Base-by-base conservation (phyloP, 352 stramenopile genomes). In the Elongisporangium prolatum region DNA sequence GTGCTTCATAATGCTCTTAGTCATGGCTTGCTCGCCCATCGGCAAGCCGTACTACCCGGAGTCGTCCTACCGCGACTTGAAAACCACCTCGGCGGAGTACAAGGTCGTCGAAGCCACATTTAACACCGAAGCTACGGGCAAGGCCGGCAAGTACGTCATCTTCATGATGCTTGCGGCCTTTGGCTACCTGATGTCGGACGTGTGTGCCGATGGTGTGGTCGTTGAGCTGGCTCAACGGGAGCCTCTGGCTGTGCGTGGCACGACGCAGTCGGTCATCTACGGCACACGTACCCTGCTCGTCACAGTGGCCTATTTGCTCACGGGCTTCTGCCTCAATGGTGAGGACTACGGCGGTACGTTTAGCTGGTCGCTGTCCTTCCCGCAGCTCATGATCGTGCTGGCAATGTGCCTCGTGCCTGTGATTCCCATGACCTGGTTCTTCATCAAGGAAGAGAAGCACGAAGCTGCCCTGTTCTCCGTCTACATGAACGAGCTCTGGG, bases 191-290 rank as follows among this genome's bases (percentile, higher is more conserved):
- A 71, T 77, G n/a, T 64, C 75, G 1, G 75, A 81, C 21, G 74
- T 82, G 37, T 75, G 68, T 17, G 68, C 74, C 2, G 75, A 85
- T 49, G 77, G 60, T 64, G 67, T 84, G 16, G 72, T 85, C 11
- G 74, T 85, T 20, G 74, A 88, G 28, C 62, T 84, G 3, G 77
- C 77, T 2, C 77, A 88, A 50, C 72, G 77, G n/a, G 77, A 87
- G 48, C 72, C 72, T 2, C 20, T 74, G n/a, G 73, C 68, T 3
- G 74, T 77, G 44, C 74, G 77, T 44, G 77, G 72, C 48, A 79
- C 74, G 51, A 85, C 74, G 0, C 77, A 88, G 50, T 80, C 77
- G 16, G 63, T 54, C 17, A 80, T 88, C 53, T 88, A 88, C 61
- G 65, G 60, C 14, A 56, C 77, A 2, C 74, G 73, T 10, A 84